Conservation (phyloP, 495 filamentous ascomycete species). For the Lasiosphaeria miniovina region DNA sequence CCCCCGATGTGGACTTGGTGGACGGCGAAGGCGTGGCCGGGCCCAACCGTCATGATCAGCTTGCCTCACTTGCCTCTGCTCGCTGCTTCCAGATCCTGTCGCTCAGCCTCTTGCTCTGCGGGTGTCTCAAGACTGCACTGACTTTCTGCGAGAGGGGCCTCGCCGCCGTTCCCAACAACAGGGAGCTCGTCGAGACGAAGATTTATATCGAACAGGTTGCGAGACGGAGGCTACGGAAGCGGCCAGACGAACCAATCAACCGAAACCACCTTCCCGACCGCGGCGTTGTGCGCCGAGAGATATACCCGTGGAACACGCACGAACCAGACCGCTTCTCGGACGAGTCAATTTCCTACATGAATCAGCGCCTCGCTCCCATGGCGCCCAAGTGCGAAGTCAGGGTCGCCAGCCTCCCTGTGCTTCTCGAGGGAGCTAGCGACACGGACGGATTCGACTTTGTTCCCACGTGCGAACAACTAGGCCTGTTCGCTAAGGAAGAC, state of each 20-base stretch:
- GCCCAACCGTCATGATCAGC: conserved; percentile 28
- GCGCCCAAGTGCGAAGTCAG: conserved; percentile 71
- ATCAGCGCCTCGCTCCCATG: conserved; percentile 57
- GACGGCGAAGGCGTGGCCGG: conserved; percentile 27
- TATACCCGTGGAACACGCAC: conserved; percentile 91
- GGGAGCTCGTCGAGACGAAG: conserved; percentile 46
- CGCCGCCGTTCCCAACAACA: conserved; percentile 38
- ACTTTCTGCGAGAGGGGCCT: conserved; percentile 60
- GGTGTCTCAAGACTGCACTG: conserved; percentile 67
- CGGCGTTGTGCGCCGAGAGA: conserved; percentile 75
- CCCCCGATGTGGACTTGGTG: conserved; percentile 36
- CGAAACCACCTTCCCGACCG: conserved; percentile 60
- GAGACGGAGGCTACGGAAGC: conserved; percentile 40
- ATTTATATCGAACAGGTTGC: conserved; percentile 48
- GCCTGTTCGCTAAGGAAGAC: conserved; percentile 81
- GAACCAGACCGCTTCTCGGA: conserved; percentile 80
- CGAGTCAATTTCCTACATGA: conserved; percentile 64
- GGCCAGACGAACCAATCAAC: conserved; percentile 42
- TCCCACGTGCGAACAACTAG: conserved; percentile 69
- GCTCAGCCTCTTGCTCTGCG: conserved; percentile 59
- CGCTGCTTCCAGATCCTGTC: conserved; percentile 58
- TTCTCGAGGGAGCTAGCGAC: conserved; percentile 50
- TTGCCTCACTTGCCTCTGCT: conserved; percentile 43
- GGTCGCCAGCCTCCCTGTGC: conserved; percentile 66
- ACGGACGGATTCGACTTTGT: conserved; percentile 45